These are phyloP conservation scores for Stenogyne calaminthoides DNA, from an alignment of 305 asterid species.

Conservation along the genomic window DNA sequence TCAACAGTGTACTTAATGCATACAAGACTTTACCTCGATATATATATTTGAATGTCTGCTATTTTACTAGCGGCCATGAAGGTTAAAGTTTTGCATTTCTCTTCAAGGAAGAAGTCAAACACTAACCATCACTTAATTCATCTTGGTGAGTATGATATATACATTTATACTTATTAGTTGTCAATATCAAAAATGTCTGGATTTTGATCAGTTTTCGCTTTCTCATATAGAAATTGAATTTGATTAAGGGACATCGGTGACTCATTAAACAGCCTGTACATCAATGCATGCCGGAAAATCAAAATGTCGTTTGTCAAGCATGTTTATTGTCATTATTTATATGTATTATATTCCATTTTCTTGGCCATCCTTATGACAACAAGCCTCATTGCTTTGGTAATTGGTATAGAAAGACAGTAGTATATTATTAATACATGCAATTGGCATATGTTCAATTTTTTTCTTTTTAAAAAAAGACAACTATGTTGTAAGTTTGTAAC, in stretches of 20 bases:
- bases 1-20: too few species aligned
- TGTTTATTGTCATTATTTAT: slow-evolving; percentile 1
- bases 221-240: background rate
- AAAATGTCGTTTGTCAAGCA: slow-evolving; percentile 11
- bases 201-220: background rate
- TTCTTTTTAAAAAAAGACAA: background rate
- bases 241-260: background rate
- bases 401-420: too few species aligned
- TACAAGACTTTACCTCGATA: too few species aligned
- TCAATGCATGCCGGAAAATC: background rate
- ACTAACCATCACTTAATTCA: too few species aligned
- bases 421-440: too few species aligned
- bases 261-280: background rate
- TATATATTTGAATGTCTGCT: too few species aligned
- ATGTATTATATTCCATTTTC: background rate
- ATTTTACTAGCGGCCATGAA: too few species aligned
- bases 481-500: background rate
- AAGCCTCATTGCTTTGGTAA: background rate
- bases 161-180: too few species aligned
- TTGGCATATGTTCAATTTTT: too few species aligned
- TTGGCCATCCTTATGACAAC: slow-evolving; percentile 26
- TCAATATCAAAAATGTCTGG: background rate
- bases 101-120: too few species aligned
- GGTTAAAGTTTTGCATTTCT: too few species aligned
- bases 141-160: too few species aligned